These are phyloP conservation scores for Papiliotrema laurentii DNA, from an alignment of 1,284 basidiomycete genomes.

Conservation along the genomic window DNA sequence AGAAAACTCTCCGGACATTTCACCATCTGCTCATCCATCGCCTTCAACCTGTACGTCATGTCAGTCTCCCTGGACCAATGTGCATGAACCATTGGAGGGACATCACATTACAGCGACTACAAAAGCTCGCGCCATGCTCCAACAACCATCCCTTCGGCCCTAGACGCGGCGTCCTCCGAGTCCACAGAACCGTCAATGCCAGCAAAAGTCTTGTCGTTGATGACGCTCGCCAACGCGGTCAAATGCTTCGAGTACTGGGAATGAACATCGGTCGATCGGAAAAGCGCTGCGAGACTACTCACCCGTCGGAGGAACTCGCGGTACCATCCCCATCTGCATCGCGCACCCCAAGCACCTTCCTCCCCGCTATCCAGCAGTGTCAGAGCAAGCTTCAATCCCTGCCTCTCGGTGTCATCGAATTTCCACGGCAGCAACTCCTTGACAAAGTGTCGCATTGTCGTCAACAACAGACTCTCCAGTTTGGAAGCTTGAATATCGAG, in stretches of 20 bases:
- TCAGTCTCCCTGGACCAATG: background rate
- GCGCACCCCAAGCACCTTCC: conserved; percentile 34
- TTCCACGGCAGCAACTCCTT: conserved; percentile 31
- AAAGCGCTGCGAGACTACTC: conserved; percentile 9
- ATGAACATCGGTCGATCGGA: background rate
- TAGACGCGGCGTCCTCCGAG: background rate
- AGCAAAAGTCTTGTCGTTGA: background rate
- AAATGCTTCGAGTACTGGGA: conserved; percentile 26
- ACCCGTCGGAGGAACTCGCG: conserved; percentile 42
- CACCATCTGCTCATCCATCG: background rate
- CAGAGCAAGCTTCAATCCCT: conserved; percentile 36
- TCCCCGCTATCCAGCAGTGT: conserved; percentile 34
- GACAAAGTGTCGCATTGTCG: conserved; percentile 33
- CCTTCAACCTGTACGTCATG: background rate
- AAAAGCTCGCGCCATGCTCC: background rate
- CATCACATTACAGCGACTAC: background rate
- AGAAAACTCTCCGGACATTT: background rate
- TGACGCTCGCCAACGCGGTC: conserved; percentile 15
- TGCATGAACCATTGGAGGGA: background rate
- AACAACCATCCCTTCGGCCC: background rate
- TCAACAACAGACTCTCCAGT: conserved; percentile 32
- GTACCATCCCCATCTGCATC: conserved; percentile 42
- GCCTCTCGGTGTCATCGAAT: conserved; percentile 6
- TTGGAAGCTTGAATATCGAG: conserved; percentile 35
- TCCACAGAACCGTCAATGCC: background rate